Percentiles rank a stretch among this genome's conserved stretches.
Conservation (phyloP, 2,329 filamentous ascomycete species). For the Phialophora tarda region DNA sequence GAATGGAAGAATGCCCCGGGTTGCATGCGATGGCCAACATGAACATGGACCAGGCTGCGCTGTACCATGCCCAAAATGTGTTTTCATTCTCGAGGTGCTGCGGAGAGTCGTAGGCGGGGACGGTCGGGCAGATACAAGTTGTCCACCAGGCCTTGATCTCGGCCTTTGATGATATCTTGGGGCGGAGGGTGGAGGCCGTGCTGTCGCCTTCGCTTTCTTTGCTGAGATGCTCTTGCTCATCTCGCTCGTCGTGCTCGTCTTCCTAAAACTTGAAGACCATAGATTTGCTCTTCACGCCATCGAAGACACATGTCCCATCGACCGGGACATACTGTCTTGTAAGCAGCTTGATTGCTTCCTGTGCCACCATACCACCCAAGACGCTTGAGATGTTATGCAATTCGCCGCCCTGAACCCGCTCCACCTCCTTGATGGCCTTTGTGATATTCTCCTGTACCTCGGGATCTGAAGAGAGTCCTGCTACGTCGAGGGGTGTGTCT, state of each 20-base stretch:
- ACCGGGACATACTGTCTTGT: constrained; percentile 71
- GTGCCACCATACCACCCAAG: constrained; percentile 90
- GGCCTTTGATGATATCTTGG: background rate
- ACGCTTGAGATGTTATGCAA: constrained; percentile 90
- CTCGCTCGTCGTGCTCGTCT: constrained; percentile 1
- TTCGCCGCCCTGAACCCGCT: constrained; percentile 80
- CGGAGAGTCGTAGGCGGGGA: background rate
- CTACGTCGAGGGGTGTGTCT: constrained; percentile 42
- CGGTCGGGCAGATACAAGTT: background rate
- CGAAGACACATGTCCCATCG: constrained; percentile 68
- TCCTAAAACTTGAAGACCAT: constrained; percentile 40
- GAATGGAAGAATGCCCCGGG: background rate
- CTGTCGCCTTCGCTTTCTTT: background rate
- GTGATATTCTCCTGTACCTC: constrained; percentile 52
- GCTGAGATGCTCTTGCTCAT: background rate
- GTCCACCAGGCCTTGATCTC: constrained; percentile 3
- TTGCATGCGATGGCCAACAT: background rate
- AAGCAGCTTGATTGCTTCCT: constrained; percentile 86
- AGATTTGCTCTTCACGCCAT: constrained; percentile 64
- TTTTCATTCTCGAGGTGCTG: constrained; percentile 5
- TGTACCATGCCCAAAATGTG: constrained; percentile 2
- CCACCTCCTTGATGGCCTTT: constrained; percentile 68
- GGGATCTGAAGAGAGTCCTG: constrained; percentile 46
- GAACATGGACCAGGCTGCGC: background rate
- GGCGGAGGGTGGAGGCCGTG: background rate